Base-by-base conservation (phyloP, 495 filamentous ascomycete genomes). In the Lasiosphaeris hirsuta region DNA sequence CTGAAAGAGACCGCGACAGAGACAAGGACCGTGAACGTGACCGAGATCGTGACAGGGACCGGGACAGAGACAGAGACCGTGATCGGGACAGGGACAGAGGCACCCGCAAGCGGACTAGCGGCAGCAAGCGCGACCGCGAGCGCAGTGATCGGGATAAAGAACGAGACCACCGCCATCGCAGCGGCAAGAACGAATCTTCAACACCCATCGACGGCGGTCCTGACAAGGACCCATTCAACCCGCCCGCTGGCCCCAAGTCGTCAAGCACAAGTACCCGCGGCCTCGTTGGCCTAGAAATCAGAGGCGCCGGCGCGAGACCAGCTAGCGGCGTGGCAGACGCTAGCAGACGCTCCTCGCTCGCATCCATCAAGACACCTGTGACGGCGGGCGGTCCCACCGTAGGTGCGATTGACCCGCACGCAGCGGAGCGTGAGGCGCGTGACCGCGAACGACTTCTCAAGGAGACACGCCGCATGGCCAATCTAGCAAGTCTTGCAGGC, bases 361-460 rank as follows among this genome's bases (percentile, higher is more conserved):
- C 76, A 8, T 75, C 77, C 3, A 15, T 51, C 15, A 34, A 50
- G 36, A 23, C 47, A 15, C 47, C 46, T 39, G 41, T 46, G 15
- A 19, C 60, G n/a, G 34, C 41, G 17, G 23, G 59, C 0, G 73
- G 74, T 10, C 77, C 81, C n/a, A 69, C 67, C 13, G 14, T 61
- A 10, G 37, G 23, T 30, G 23, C 23, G 23, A 30, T 65, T 14
- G 87, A 96, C 65, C 84, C 86, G 0, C 86, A 92, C 63, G 86
- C 87, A 0, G 73, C 86, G 1, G 90, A 93, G 65, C 85, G 90
- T 13, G 88, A 90, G 67, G 84, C 84, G 10, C 79, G 88, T 11
- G 86, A 91, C 57, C 78, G 87, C 10, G 90, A 93, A 67, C 79
- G 91, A 10, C 69, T 92, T 43, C 76, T 88, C 6, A 89, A 89